Evolutionary conservation across 148 eudicot species (phyloP), one percentile per base, ranked within the genome.

Genomic region (Silene uniflora): DNA sequence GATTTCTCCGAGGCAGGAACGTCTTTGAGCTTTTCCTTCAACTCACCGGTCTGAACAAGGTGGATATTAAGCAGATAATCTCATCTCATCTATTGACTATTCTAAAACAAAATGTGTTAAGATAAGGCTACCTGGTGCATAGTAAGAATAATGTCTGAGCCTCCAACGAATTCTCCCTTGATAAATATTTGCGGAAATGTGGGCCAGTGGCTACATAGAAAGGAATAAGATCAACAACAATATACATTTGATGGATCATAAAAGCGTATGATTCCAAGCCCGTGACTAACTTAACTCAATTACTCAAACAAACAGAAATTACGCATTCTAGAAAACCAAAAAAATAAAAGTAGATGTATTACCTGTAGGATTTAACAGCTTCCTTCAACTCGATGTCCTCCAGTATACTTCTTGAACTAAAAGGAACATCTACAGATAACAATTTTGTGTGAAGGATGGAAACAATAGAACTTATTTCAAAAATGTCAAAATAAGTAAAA

Each of bases 321-420:
- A 5, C 18, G 24, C 75, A 60, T 4, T 59, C 18, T 39, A 22
- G 4, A 25, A n/a, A 14, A 62, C 19, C 2, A 0, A 27, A 27
- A 27, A 27, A 27, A 27, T 27, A 27, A 27, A 27, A 27, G 29
- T 27, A 27, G 55, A 8, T 49, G 12, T 11, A 42, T 12, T 85
- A 95, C 97, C 99, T 95, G 85, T 65, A 84, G 14, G 88, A 39
- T 85, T 92, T 92, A 56, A 95, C 97, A 75, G 98, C 96, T 78
- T 84, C 75, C 87, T 95, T 95, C 52, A 95, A 88, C 79, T 95
- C 98, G 24, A 85, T 73, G 83, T 95, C 94, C 81, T 90, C 97
- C 82, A 92, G 83, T 79, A 95, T 92, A 82, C 93, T 90, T 80
- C 98, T 88, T 27, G 99, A 80, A 86, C 88, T 73, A 61, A 95